Evolutionary conservation across 2,329 filamentous ascomycete species (phyloP).

Genomic region (Colletotrichum lupini): DNA sequence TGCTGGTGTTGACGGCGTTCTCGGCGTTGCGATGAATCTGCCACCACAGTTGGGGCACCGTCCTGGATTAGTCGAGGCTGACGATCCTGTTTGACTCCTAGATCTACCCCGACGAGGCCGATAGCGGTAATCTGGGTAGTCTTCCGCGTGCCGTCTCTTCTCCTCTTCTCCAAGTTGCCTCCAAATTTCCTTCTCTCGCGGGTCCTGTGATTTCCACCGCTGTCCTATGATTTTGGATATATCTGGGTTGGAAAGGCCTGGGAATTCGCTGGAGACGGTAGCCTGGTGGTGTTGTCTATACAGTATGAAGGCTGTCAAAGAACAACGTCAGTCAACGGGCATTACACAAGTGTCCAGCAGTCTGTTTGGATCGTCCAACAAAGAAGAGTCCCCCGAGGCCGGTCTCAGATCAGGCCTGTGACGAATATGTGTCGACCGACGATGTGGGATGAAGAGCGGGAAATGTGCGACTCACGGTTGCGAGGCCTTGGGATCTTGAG

Average conservation of each 20-base stretch:
- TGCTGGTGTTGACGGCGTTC: conserved; percentile 65
- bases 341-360: conserved; percentile 23
- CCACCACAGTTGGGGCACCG: conserved; percentile 80
- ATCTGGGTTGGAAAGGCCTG: conserved; percentile 92
- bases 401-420: conserved; percentile 15
- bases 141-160: conserved; percentile 86
- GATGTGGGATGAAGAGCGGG: conserved; percentile 25
- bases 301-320: conserved; percentile 86
- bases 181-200: conserved; percentile 85
- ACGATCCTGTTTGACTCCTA: conserved; percentile 44
- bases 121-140: conserved; percentile 95
- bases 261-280: conserved; percentile 81
- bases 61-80: conserved; percentile 59
- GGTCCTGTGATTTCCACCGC: conserved; percentile 84
- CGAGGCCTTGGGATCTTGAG: conserved; percentile 69
- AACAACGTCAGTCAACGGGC: conserved; percentile 40
- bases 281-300: conserved; percentile 95
- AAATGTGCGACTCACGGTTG: conserved; percentile 60
- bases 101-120: conserved; percentile 76
- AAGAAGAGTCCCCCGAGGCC: conserved; percentile 14
- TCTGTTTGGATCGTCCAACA: conserved; percentile 28
- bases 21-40: conserved; percentile 70
- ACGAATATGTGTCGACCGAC: conserved; percentile 20
- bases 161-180: conserved; percentile 92
- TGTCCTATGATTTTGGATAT: conserved; percentile 97